A percentile compares a stretch with the other conserved stretches of the same genome.
These are phyloP conservation scores for Paspalum vaginatum DNA, from an alignment of 176 grass and related monocot genomes.

Conservation along the genomic window DNA sequence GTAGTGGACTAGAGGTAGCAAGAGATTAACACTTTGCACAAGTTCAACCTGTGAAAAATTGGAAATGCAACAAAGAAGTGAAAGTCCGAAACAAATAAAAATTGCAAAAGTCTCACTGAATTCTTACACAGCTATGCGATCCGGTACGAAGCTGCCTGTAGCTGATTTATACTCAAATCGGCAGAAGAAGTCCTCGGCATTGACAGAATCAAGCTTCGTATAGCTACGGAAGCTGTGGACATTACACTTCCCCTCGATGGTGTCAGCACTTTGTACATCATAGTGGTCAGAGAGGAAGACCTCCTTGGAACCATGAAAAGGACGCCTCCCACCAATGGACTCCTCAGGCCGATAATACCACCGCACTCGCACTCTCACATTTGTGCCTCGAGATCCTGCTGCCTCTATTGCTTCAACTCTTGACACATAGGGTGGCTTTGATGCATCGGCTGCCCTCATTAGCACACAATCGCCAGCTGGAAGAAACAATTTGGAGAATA, in stretches of 20 bases:
- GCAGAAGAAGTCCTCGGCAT: constrained; percentile 84
- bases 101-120: constrained; percentile 4
- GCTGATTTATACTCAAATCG: constrained; percentile 91
- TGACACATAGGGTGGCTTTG: constrained; percentile 74
- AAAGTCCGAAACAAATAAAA: background rate
- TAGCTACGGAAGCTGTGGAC: constrained; percentile 86
- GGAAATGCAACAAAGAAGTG: constrained; percentile 13
- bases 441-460: constrained; percentile 70
- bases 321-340: constrained; percentile 76
- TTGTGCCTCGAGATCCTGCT: constrained; percentile 66
- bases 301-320: constrained; percentile 86
- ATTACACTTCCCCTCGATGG: constrained; percentile 94
- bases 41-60: background rate
- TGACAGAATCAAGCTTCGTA: constrained; percentile 89
- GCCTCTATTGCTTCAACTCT: constrained; percentile 78
- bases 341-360: constrained; percentile 98
- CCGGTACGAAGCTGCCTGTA: constrained; percentile 79
- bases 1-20: background rate
- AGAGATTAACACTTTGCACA: background rate
- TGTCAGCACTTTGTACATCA: constrained; percentile 95
- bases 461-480: constrained; percentile 82
- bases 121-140: constrained; percentile 92
- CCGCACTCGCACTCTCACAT: constrained; percentile 81
- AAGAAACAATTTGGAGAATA: constrained; percentile 38
- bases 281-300: constrained; percentile 95